A percentile compares a stretch with the other conserved stretches of the same genome.
These are phyloP conservation scores for Chloromonas sp. DNA, from an alignment of 163 green algal genomes.

Conservation along the genomic window DNA sequence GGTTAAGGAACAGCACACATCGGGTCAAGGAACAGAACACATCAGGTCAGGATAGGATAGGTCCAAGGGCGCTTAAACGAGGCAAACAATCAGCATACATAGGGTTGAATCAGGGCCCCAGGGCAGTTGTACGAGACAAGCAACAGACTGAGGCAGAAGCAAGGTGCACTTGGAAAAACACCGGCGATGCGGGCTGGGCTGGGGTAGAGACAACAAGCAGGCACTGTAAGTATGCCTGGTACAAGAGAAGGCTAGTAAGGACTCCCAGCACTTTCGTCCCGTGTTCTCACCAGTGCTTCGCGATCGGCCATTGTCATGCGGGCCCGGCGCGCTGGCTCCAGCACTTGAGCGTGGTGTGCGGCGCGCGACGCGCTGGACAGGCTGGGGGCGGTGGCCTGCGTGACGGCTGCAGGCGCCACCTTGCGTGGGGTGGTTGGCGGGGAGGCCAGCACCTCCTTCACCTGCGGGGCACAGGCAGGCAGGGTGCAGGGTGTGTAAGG, in stretches of 20 bases:
- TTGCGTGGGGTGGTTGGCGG: constrained; percentile 5
- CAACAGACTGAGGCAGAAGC: neutral
- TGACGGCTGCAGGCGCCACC: neutral
- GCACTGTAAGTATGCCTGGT: no score
- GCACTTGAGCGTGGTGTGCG: constrained; percentile 15
- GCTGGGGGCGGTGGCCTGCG: constrained; percentile 1
- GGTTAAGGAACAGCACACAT: neutral
- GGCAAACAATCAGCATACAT: neutral
- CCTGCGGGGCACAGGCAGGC: neutral
- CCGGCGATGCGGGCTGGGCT: no score
- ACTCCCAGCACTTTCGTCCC: neutral
- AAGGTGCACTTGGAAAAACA: neutral
- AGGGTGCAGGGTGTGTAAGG: no score
- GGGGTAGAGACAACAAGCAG: neutral
- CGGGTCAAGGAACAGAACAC: neutral
- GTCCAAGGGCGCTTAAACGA: neutral
- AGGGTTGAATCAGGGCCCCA: neutral
- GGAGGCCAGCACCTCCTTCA: neutral
- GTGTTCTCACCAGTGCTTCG: constrained; percentile 14
- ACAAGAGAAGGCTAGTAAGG: neutral
- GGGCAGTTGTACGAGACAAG: neutral
- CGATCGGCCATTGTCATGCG: constrained; percentile 5
- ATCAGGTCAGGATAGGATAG: neutral
- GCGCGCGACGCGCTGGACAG: constrained; percentile 22
- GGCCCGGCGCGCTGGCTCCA: constrained; percentile 18